These are phyloP conservation scores for Amauroascus verrucosus DNA, from an alignment of 2,329 filamentous ascomycete genomes.

Conservation along the genomic window DNA sequence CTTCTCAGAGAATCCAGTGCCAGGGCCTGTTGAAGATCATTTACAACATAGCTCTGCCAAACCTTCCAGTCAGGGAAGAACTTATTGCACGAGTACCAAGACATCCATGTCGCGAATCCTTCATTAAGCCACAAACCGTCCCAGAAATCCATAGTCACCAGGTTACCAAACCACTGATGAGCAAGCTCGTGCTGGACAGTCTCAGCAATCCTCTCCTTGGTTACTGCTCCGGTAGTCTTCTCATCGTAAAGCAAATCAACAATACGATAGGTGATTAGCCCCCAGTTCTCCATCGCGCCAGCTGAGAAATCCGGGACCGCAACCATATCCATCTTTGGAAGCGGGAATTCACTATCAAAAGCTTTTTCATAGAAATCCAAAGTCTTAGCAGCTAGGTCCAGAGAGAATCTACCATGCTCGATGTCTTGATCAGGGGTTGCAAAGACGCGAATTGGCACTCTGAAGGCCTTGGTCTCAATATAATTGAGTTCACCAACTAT, in stretches of 20 bases:
- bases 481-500: constrained; percentile 90
- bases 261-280: constrained; percentile 85
- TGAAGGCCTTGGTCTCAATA: constrained; percentile 84
- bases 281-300: constrained; percentile 98
- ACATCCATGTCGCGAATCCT: constrained; percentile 86
- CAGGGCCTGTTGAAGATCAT: constrained; percentile 79
- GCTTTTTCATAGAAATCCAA: constrained; percentile 92
- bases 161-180: constrained; percentile 96
- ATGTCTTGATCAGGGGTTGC: constrained; percentile 83
- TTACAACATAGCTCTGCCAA: constrained; percentile 89
- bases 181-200: constrained; percentile 94
- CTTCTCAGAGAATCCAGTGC: constrained; percentile 82
- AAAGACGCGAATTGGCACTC: constrained; percentile 87
- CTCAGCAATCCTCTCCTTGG: constrained; percentile 87
- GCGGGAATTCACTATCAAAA: constrained; percentile 74
- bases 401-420: constrained; percentile 80
- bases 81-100: constrained; percentile 83
- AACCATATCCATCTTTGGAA: constrained; percentile 94
- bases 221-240: constrained; percentile 76
- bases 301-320: constrained; percentile 93
- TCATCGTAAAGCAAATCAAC: constrained; percentile 86
- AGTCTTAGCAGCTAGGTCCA: constrained; percentile 79
- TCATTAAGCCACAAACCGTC: constrained; percentile 95
- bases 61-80: constrained; percentile 99
- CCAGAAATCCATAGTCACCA: constrained; percentile 99